Evolutionary conservation across 768 basidiomycete genomes (phyloP), one percentile per base, ranked within the genome.

Genomic region (Sutorius australiensis): DNA sequence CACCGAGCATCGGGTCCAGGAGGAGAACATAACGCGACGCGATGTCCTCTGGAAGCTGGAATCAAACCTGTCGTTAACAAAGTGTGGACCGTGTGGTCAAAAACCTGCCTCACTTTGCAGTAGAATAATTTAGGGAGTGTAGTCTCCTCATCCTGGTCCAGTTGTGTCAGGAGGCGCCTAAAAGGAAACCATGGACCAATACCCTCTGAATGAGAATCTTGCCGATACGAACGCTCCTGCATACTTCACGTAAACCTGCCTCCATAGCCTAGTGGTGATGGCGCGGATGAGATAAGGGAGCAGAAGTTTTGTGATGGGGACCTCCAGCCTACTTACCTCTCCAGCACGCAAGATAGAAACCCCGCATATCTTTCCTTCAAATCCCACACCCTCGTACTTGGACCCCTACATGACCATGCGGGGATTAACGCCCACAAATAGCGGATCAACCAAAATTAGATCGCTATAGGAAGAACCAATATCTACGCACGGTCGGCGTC

Each of bases 131-230:
- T 98, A 0, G 97, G 89, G 51, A 86, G 78, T 1, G 90, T 81
- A 0, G 95, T 99, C 65, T 95, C 93, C 69, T 98, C 97, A 63
- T 99, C 95, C 90, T 95, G 60, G 12, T 51, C 24, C 16, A 45
- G 19, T 16, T 30, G 37, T 30, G 39, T 57, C 34, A 51, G 50
- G 34, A 16, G 24, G 37, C 46, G 40, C 16, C 32, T 14, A 34
- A 49, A 38, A 37, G 43, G 17, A 27, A 46, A 24, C 31, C 4
- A 10, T 41, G 21, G n/a, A 14, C 24, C 65, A 80, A 57, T 70
- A 92, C 93, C 67, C 95, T 73, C 73, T 99, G 95, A 56, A 99
- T 99, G 44, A 99, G 77, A 64, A 99, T 98, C 76, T 99, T 99
- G 44, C 95, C 95, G 54, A 99, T 95, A 57, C 95, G 80, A 27